Evolutionary conservation across 2,329 filamentous ascomycete genomes (phyloP).

Genomic region (Fusarium virguliforme): DNA sequence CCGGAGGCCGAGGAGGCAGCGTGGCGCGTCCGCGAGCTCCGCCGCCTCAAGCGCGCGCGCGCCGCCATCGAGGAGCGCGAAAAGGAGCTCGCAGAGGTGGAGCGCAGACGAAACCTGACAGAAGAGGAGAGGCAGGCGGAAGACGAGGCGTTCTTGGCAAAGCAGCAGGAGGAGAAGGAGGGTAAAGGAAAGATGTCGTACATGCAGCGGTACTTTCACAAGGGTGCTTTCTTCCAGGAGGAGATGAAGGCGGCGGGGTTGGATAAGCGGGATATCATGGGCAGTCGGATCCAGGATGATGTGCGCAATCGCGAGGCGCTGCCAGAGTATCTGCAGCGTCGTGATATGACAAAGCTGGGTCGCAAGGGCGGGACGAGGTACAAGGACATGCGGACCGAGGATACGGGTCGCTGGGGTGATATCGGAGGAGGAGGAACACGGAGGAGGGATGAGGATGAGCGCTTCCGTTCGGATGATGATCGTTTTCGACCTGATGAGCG

Average conservation of each 20-base stretch:
- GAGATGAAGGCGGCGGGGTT: slow-evolving; percentile 83
- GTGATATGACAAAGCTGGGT: slow-evolving; percentile 94
- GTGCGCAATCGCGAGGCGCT: slow-evolving; percentile 85
- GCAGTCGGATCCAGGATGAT: slow-evolving; percentile 86
- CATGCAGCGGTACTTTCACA: slow-evolving; percentile 98
- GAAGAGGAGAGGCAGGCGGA: slow-evolving; percentile 89
- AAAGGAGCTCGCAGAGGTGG: slow-evolving; percentile 88
- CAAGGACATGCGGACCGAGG: slow-evolving; percentile 88
- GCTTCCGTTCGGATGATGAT: slow-evolving; percentile 77
- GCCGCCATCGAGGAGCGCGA: slow-evolving; percentile 88
- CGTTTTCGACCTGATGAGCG: slow-evolving; percentile 61
- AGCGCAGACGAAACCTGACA: slow-evolving; percentile 88
- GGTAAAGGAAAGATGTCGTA: slow-evolving; percentile 85
- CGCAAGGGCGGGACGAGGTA: slow-evolving; percentile 94
- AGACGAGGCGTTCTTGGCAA: slow-evolving; percentile 82
- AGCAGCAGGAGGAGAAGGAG: slow-evolving; percentile 86
- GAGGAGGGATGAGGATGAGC: slow-evolving; percentile 68
- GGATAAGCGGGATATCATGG: slow-evolving; percentile 88
- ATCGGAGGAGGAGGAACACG: slow-evolving; percentile 61
- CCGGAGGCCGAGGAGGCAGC: slow-evolving; percentile 90
- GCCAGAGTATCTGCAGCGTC: slow-evolving; percentile 91
- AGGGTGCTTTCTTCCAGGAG: slow-evolving; percentile 94
- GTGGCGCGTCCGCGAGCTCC: slow-evolving; percentile 94
- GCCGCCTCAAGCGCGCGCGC: slow-evolving; percentile 88
- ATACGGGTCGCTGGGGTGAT: slow-evolving; percentile 89